Base-by-base conservation (phyloP, 495 filamentous ascomycete species). In the Rhizodiscina lignyota region DNA sequence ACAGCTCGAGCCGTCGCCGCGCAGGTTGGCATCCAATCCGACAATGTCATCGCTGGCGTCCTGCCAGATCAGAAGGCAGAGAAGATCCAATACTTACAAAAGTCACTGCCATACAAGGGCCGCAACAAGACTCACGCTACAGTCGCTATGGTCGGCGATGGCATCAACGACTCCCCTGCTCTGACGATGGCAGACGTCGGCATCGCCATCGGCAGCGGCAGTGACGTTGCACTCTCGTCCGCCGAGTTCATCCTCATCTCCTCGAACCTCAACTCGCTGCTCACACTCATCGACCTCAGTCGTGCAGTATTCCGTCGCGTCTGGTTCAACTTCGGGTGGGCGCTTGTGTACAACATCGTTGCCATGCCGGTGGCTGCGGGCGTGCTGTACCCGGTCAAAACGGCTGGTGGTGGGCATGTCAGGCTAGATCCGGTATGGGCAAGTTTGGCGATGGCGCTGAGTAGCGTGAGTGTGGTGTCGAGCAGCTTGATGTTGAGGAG, bases 131-230 rank as follows among this genome's bases (percentile, higher is more conserved):
- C 6, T 6, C 35, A 42, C 10, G 48, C 48, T 19, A 51, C 34
- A 10, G 59, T 77, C 17, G 74, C 70, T 5, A 76, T 78, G 53
- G 64, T 89, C 3, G 85, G 85, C 20, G 85, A 94, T 48, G 85
- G 85, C 37, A 83, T 91, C 54, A 94, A 94, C 54, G 85, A 93
- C 52, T 72, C 80, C 3, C 83, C 85, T 2, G 84, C 85, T n/a
- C 70, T 93, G 31, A 69, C 77, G 5, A 70, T 69, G 15, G 79
- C 86, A n/a, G 80, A 89, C 47, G 74, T 92, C 0, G 81, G 79
- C 35, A 77, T 93, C 35, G 80, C 86, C 17, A 77, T 93, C 50
- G 79, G 79, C 3, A 79, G 75, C 1, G 85, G 85, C 21, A 79
- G 75, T 0, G 85, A 94, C 46, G 74, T 93, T 13, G 85, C 85